A percentile compares a stretch with the other conserved stretches of the same genome.
Conservation (phyloP, 2,329 filamentous ascomycete species). For the Cercospora zeae-maydis region DNA sequence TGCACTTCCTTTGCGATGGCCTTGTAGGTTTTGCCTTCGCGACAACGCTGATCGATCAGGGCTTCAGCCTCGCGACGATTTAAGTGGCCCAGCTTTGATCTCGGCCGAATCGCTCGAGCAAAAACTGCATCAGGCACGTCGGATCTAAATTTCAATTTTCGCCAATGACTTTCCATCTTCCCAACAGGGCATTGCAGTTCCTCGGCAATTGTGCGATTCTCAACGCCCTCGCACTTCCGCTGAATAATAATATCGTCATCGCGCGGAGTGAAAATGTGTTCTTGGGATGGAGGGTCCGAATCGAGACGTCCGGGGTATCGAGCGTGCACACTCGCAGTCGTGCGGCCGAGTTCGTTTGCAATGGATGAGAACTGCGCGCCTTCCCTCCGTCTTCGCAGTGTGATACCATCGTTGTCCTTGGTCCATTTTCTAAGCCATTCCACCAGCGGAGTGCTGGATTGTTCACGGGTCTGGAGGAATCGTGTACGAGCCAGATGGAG, state of each 20-base stretch:
- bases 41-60: not conserved
- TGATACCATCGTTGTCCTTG: not conserved
- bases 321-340: not conserved
- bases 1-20: not conserved
- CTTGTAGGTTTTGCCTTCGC: not conserved
- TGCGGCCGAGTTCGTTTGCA: not conserved
- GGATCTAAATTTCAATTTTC: not conserved
- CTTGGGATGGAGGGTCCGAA: not conserved
- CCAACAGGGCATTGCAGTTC: not conserved
- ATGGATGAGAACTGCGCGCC: not conserved
- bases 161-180: not conserved
- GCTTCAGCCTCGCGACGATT: not conserved
- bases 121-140: not conserved
- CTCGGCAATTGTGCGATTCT: not conserved
- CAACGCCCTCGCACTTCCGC: not conserved
- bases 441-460: not conserved
- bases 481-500: not conserved
- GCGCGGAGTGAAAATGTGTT: not conserved
- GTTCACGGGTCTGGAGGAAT: not conserved
- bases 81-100: not conserved
- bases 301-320: not conserved
- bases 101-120: not conserved
- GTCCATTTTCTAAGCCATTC: not conserved
- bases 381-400: not conserved
- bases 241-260: not conserved